These are phyloP conservation scores for Cercospora canescens DNA, from an alignment of 2,329 filamentous ascomycete species.

Conservation along the genomic window DNA sequence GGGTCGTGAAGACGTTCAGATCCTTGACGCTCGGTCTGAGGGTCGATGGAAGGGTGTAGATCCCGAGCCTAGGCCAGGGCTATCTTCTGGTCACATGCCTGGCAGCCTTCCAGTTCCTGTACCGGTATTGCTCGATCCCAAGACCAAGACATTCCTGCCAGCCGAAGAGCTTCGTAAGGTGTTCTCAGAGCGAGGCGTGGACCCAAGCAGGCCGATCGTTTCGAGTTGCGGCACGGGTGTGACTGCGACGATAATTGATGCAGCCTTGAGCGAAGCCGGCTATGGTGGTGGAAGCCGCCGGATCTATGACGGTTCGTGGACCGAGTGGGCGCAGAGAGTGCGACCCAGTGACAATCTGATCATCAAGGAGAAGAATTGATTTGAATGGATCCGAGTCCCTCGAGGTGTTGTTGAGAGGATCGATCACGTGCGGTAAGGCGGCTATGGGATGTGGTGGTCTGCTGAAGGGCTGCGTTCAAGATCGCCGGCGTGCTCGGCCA, in stretches of 20 bases:
- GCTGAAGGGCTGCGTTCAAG: background rate
- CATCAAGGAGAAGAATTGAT: constrained; percentile 25
- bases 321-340: constrained; percentile 49
- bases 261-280: constrained; percentile 76
- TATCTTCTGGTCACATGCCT: constrained; percentile 90
- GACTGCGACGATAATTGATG: constrained; percentile 87
- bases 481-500: background rate
- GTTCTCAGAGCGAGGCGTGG: constrained; percentile 77
- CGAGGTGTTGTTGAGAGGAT: background rate
- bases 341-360: constrained; percentile 37
- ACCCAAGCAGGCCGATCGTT: constrained; percentile 78
- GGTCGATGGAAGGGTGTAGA: constrained; percentile 81
- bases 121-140: constrained; percentile 73
- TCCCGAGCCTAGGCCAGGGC: constrained; percentile 78
- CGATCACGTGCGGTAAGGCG: background rate
- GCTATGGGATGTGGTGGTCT: background rate
- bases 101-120: constrained; percentile 83
- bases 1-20: constrained; percentile 78
- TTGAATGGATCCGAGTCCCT: background rate
- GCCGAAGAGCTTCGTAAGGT: constrained; percentile 70
- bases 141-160: constrained; percentile 77
- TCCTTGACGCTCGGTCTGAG: constrained; percentile 79
- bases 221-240: constrained; percentile 92
- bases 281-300: constrained; percentile 65
- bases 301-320: constrained; percentile 97